Conservation (phyloP, 768 basidiomycete species). For the Rhodocollybia butyracea region DNA sequence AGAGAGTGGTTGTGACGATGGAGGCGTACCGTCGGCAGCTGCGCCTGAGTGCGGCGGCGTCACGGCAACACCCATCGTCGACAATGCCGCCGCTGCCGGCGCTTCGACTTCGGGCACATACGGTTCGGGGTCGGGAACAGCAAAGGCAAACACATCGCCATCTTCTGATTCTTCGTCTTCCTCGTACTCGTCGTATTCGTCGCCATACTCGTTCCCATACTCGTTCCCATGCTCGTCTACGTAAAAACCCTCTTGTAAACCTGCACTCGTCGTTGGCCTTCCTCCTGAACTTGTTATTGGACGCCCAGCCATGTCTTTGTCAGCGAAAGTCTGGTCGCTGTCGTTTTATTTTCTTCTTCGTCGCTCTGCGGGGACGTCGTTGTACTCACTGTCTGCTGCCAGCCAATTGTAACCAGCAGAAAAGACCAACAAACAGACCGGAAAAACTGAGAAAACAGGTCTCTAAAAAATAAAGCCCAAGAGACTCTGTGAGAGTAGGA, state of each 20-base stretch:
- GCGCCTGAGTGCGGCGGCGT: neutral
- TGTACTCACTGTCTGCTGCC: too few relatives aligned
- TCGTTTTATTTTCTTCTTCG: neutral
- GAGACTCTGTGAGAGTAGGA: too few relatives aligned
- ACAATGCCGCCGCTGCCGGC: neutral
- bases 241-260: neutral
- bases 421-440: too few relatives aligned
- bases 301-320: neutral
- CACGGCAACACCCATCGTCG: neutral
- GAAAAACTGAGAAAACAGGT: too few relatives aligned
- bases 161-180: slow-evolving; percentile 2
- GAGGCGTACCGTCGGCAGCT: neutral
- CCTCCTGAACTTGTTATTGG: slow-evolving; percentile 2
- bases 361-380: too few relatives aligned
- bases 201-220: neutral
- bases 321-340: neutral
- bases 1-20: neutral
- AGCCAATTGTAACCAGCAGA: too few relatives aligned
- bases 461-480: too few relatives aligned
- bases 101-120: slow-evolving; percentile 5
- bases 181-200: neutral
- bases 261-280: neutral
- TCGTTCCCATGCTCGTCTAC: neutral
- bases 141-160: slow-evolving; percentile 1
- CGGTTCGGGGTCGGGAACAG: too few relatives aligned